A percentile compares a stretch with the other conserved stretches of the same genome.
Conservation (phyloP, 164 flowering plant species). For the Nelumbo lutea region DNA sequence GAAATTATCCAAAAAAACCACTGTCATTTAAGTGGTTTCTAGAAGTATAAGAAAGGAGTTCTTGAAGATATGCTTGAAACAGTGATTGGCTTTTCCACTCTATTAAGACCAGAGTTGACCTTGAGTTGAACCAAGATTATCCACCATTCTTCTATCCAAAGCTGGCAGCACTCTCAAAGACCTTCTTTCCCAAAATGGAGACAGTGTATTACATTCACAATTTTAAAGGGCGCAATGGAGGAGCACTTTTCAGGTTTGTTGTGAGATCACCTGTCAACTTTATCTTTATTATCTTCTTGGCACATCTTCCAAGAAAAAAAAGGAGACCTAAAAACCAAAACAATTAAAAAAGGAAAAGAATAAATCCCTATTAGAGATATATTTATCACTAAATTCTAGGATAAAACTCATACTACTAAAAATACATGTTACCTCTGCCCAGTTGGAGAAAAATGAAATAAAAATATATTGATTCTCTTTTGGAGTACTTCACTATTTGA, state of each 20-base stretch:
- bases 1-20: not conserved
- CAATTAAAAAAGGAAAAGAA: not conserved
- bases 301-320: not conserved
- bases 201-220: constrained; percentile 90
- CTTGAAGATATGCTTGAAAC: constrained; percentile 6
- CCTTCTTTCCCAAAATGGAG: constrained; percentile 80
- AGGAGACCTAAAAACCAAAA: too few species aligned
- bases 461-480: not conserved
- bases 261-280: not conserved
- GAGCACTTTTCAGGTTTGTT: constrained; percentile 79
- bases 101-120: constrained; percentile 16
- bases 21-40: not conserved
- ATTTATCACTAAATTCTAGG: not conserved
- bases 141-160: constrained; percentile 96
- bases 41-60: not conserved
- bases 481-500: not conserved
- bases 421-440: too few species aligned
- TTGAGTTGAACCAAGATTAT: constrained; percentile 56
- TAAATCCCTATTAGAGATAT: not conserved
- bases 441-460: not conserved
- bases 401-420: not conserved
- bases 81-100: not conserved
- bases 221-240: constrained; percentile 85
- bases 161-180: constrained; percentile 71
- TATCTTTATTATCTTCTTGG: not conserved